Conservation (phyloP, 768 basidiomycete genomes). For the Russula brevipes region DNA sequence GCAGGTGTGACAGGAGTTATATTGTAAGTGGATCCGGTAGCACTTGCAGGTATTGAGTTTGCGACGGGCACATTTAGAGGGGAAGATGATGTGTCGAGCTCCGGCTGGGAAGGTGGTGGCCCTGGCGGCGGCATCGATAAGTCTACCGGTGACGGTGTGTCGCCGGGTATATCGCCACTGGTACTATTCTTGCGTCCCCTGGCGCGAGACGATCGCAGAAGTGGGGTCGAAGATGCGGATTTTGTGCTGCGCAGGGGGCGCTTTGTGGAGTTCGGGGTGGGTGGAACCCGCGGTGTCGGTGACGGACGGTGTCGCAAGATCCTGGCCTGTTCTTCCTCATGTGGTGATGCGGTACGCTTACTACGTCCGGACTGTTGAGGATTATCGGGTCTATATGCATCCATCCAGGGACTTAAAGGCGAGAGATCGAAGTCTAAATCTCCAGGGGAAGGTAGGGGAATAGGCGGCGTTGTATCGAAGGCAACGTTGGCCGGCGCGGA, state of each 20-base stretch:
- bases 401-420: slow-evolving; percentile 77
- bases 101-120: slow-evolving; percentile 33
- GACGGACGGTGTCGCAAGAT: slow-evolving; percentile 20
- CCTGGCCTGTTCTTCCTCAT: slow-evolving; percentile 20
- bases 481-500: slow-evolving; percentile 75
- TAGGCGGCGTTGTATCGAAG: slow-evolving; percentile 46
- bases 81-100: slow-evolving; percentile 10
- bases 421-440: slow-evolving; percentile 72
- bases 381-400: slow-evolving; percentile 45
- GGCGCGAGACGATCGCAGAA: slow-evolving; percentile 35
- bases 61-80: slow-evolving; percentile 4
- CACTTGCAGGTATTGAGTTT: slow-evolving; percentile 6
- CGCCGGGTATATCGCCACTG: slow-evolving; percentile 32
- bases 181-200: slow-evolving; percentile 41
- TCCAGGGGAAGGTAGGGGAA: slow-evolving; percentile 39
- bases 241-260: slow-evolving; percentile 17
- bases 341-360: slow-evolving; percentile 23
- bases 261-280: slow-evolving; percentile 11
- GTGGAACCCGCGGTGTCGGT: slow-evolving; percentile 13
- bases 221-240: slow-evolving; percentile 25
- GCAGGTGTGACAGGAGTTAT: slow-evolving; percentile 84
- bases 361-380: slow-evolving; percentile 19
- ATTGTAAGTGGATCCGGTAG: slow-evolving; percentile 31
- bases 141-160: slow-evolving; percentile 85
- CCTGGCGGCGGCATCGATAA: slow-evolving; percentile 86